These are phyloP conservation scores for Neohortaea acidophila DNA, from an alignment of 495 filamentous ascomycete species.

Conservation along the genomic window DNA sequence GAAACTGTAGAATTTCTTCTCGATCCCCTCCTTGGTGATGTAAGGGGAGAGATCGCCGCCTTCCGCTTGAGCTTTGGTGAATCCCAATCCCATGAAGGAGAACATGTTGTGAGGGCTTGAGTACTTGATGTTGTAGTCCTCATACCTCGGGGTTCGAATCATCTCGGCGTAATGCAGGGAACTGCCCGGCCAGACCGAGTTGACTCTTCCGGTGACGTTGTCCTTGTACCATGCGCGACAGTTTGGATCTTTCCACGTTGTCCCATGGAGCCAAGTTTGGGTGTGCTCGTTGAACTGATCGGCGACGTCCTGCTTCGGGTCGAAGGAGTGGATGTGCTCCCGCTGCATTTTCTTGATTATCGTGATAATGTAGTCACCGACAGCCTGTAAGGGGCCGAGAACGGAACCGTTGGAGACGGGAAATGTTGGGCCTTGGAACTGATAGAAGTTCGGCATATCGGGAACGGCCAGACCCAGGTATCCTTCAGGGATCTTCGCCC, in stretches of 20 bases:
- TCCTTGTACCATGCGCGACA: constrained; percentile 41
- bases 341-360: constrained; percentile 33
- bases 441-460: constrained; percentile 24
- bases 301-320: constrained; percentile 29
- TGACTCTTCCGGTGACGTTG: constrained; percentile 14
- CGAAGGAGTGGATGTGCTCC: constrained; percentile 32
- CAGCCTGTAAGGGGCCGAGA: constrained; percentile 30
- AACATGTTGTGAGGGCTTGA: neutral
- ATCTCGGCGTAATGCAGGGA: constrained; percentile 32
- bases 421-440: constrained; percentile 22
- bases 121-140: constrained; percentile 4
- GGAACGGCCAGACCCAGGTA: constrained; percentile 22
- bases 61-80: neutral
- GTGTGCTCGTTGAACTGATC: constrained; percentile 33
- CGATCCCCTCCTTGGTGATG: neutral
- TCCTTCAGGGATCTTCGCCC: constrained; percentile 15
- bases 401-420: constrained; percentile 25
- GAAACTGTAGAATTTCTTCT: neutral
- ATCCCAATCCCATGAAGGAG: neutral
- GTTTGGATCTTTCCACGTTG: constrained; percentile 29
- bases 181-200: constrained; percentile 23
- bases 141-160: constrained; percentile 2
- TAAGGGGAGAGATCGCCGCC: neutral
- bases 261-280: constrained; percentile 34
- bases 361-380: constrained; percentile 36